phyloP scores from a whole-genome alignment of 352 stramenopile genomes.

The Phytophthora citricola region DNA sequence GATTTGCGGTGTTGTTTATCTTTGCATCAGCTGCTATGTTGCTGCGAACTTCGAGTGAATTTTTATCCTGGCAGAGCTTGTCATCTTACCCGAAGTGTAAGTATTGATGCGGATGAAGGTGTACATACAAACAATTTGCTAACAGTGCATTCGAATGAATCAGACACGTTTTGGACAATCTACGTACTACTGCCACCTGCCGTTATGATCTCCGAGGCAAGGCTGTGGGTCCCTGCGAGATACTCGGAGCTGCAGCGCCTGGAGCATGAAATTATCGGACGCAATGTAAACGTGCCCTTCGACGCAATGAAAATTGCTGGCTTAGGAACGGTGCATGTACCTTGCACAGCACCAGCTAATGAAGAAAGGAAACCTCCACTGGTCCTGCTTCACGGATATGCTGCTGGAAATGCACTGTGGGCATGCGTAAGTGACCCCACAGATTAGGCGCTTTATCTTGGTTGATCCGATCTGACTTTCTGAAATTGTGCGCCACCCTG shows the following conservation, averaged over 20 bases:
- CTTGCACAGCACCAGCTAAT: slow-evolving; percentile 39
- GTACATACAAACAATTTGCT: background rate
- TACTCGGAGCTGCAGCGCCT: slow-evolving; percentile 55
- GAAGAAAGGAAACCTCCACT: slow-evolving; percentile 34
- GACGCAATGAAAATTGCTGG: slow-evolving; percentile 60
- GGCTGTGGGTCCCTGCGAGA: slow-evolving; percentile 58
- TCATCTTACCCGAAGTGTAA: slow-evolving; percentile 42
- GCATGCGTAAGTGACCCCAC: slow-evolving; percentile 50
- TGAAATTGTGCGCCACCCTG: background rate
- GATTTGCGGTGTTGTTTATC: slow-evolving; percentile 10
- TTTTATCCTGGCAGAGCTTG: slow-evolving; percentile 45
- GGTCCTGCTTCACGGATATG: slow-evolving; percentile 72
- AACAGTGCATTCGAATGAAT: background rate
- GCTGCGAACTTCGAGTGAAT: slow-evolving; percentile 9
- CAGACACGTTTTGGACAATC: slow-evolving; percentile 39
- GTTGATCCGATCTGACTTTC: background rate
- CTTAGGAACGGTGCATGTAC: slow-evolving; percentile 68
- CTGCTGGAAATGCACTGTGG: slow-evolving; percentile 72
- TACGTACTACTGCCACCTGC: slow-evolving; percentile 44
- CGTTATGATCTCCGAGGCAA: slow-evolving; percentile 44
- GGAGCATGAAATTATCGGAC: slow-evolving; percentile 51
- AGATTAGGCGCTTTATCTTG: background rate
- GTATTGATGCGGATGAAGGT: background rate
- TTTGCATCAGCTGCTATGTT: slow-evolving; percentile 1
- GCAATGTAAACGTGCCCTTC: slow-evolving; percentile 53